Conservation (phyloP, 1,284 basidiomycete genomes). For the Tilletia setariae region DNA sequence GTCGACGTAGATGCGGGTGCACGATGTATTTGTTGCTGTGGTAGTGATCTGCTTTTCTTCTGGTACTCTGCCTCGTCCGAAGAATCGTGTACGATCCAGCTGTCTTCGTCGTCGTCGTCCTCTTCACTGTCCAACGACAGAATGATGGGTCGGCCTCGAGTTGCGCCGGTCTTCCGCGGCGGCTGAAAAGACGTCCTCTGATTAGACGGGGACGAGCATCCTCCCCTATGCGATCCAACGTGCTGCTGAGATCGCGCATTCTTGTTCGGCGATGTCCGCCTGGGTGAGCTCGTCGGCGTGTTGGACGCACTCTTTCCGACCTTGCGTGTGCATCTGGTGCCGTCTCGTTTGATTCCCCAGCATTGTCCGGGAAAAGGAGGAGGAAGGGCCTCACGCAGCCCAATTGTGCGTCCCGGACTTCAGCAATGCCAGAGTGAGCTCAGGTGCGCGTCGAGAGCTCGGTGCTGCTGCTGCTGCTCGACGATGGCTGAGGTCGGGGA, state of each 20-base stretch:
- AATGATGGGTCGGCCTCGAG: conserved; percentile 19
- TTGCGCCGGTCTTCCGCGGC: background rate
- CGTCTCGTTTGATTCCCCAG: conserved; percentile 41
- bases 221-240: too few relatives aligned
- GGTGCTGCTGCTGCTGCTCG: background rate
- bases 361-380: conserved; percentile 31
- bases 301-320: conserved; percentile 12
- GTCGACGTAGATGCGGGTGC: too few relatives aligned
- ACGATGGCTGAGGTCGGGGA: background rate
- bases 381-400: conserved; percentile 15
- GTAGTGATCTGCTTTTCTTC: too few relatives aligned
- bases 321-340: conserved; percentile 29
- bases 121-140: conserved; percentile 16
- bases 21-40: too few relatives aligned
- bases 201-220: conserved; percentile 10
- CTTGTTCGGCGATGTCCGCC: too few relatives aligned
- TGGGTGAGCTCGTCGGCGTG: background rate
- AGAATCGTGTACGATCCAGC: background rate
- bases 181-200: background rate
- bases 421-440: too few relatives aligned
- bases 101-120: conserved; percentile 18
- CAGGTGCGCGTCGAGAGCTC: too few relatives aligned
- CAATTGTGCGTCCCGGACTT: background rate
- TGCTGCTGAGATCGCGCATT: too few relatives aligned
- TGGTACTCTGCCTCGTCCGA: background rate